Conservation (phyloP, 331 rosid genomes). For the Rhamnella rubrinervis region DNA sequence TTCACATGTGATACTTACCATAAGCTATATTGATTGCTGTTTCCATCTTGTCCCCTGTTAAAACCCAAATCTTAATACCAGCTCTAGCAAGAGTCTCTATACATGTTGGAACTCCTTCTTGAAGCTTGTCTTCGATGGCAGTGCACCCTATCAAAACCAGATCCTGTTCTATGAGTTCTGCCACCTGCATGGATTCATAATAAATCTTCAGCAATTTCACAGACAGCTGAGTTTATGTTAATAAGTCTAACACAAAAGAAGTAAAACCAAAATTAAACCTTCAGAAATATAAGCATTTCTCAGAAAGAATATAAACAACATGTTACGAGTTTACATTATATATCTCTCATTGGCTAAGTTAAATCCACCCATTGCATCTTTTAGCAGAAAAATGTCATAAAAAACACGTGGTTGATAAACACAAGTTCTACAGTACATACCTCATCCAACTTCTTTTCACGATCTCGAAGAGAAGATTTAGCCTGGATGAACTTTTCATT, state of each 20-base stretch:
- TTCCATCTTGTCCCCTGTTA: constrained; percentile 97
- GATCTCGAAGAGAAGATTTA: constrained; percentile 90
- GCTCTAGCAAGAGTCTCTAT: constrained; percentile 90
- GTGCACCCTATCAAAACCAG: constrained; percentile 88
- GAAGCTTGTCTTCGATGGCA: constrained; percentile 99
- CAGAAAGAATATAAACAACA: too few relatives aligned
- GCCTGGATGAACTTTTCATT: constrained; percentile 95
- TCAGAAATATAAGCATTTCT: too few relatives aligned
- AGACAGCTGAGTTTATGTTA: too few relatives aligned
- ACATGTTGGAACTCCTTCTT: constrained; percentile 95
- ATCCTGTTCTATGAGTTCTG: constrained; percentile 86
- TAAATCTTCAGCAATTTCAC: not conserved
- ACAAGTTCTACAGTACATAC: constrained; percentile 36
- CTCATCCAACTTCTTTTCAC: constrained; percentile 98
- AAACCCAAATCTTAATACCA: constrained; percentile 96
- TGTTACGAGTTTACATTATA: too few relatives aligned
- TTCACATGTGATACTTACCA: constrained; percentile 51
- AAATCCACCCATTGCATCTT: not conserved
- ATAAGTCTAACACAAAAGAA: not conserved
- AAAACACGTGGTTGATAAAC: not conserved
- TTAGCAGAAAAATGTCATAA: constrained; percentile 1
- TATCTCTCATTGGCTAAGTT: too few relatives aligned
- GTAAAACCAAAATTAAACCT: not conserved
- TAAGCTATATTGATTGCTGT: constrained; percentile 97
- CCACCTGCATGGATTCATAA: constrained; percentile 57